Conservation (phyloP, 2,329 filamentous ascomycete species). For the Boeremia exigua region DNA sequence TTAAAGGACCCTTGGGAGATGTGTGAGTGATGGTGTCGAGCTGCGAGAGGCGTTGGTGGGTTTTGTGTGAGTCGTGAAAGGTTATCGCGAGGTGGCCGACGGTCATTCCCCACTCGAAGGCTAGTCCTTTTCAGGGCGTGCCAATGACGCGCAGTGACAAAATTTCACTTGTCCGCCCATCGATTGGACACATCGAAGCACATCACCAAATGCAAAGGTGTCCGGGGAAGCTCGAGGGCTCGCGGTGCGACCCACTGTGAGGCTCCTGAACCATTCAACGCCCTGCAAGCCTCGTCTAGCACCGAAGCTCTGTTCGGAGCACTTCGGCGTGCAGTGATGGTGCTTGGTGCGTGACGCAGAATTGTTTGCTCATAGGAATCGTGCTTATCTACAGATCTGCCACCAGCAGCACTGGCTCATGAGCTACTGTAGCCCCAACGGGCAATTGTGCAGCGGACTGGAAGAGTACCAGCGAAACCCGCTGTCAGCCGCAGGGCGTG, state of each 20-base stretch:
- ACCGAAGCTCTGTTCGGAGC: conserved; percentile 10
- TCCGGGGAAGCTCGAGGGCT: conserved; percentile 15
- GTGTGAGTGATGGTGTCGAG: conserved; percentile 15
- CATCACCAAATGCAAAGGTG: conserved; percentile 10
- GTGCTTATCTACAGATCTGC: conserved; percentile 14
- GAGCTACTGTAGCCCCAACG: conserved; percentile 6
- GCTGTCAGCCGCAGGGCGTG: conserved; percentile 10
- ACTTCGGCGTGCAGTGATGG: conserved; percentile 7
- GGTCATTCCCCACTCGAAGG: conserved; percentile 7
- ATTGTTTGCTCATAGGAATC: conserved; percentile 12
- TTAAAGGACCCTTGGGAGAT: conserved; percentile 29
- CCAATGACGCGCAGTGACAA: conserved; percentile 26
- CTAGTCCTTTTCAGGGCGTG: conserved; percentile 1
- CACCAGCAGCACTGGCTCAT: neutral
- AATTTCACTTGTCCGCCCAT: conserved; percentile 15
- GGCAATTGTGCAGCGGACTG: conserved; percentile 7
- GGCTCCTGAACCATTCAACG: conserved; percentile 13
- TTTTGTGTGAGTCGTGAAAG: conserved; percentile 25
- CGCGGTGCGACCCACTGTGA: conserved; percentile 15
- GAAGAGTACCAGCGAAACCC: neutral
- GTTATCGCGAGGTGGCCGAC: conserved; percentile 20
- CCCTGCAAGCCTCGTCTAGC: conserved; percentile 6
- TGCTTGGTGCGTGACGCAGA: conserved; percentile 15
- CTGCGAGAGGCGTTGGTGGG: conserved; percentile 12
- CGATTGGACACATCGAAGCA: conserved; percentile 24